Conservation (phyloP, 2,329 filamentous ascomycete genomes). For the Colletotrichum cuscutae region DNA sequence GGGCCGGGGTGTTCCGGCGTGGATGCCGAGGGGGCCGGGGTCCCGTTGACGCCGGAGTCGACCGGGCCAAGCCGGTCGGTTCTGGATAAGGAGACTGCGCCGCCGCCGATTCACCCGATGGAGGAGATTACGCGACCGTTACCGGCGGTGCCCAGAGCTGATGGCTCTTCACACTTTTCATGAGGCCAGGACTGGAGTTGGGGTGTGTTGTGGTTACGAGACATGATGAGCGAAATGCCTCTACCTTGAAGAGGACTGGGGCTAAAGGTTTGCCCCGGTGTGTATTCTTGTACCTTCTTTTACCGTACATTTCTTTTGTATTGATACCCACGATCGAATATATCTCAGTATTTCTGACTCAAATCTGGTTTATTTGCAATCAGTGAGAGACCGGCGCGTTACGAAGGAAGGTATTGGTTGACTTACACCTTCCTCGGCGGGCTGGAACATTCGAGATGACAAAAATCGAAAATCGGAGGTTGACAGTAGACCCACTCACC, state of each 20-base stretch:
- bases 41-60: slow-evolving; percentile 19
- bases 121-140: not conserved
- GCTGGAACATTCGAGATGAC: not conserved
- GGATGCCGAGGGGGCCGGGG: slow-evolving; percentile 15
- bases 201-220: not conserved
- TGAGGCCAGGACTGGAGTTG: not conserved
- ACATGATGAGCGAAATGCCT: not conserved
- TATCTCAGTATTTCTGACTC: not conserved
- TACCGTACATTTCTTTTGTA: slow-evolving; percentile 8
- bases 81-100: slow-evolving; percentile 4
- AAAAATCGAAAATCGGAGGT: not conserved
- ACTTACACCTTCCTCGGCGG: not conserved
- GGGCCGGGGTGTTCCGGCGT: slow-evolving; percentile 18
- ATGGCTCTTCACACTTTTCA: not conserved
- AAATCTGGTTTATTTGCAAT: not conserved
- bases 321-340: not conserved
- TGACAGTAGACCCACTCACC: not conserved
- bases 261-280: not conserved
- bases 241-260: too few species aligned
- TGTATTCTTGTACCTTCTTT: slow-evolving; percentile 1
- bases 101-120: not conserved
- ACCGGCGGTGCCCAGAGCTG: not conserved
- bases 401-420: not conserved
- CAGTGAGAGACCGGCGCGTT: not conserved
- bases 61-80: slow-evolving; percentile 9